Evolutionary conservation across 768 basidiomycete genomes (phyloP), one percentile per base, ranked within the genome.

Genomic region (Xerocomellus amylosporus): DNA sequence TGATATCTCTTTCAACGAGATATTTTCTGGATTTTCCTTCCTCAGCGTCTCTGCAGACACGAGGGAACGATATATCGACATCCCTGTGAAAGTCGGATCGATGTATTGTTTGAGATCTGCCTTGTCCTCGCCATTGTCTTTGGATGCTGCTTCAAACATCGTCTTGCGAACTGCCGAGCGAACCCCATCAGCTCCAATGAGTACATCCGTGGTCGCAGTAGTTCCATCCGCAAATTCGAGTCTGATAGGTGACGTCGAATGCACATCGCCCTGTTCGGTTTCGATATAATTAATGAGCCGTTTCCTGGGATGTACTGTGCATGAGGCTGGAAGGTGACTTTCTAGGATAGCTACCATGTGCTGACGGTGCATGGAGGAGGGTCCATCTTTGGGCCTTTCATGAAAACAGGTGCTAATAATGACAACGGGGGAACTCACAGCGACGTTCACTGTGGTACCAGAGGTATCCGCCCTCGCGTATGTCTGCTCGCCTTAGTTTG

Each of bases 111-210:
- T 24, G 24, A 24, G 24, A 24, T 24, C 24, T 24, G 13, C 54
- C 57, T 15, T 61, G 39, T 37, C 46, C 2, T 53, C n/a, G 1
- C 8, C 7, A 1, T 47, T 4, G 2, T 48, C 55, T 14, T 30
- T 14, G 5, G 55, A 62, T 2, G 56, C 64, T 34, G 26, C 19
- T 45, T 58, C 64, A 17, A 64, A 61, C 55, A 71, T 60, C 0
- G 49, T 54, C 24, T 56, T 64, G 31, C 70, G 71, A 19, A 65
- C 61, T 2, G 51, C 45, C 2, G 66, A 70, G 17, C 63, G 69
- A 19, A 80, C 70, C 4, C 79, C 79, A 56, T 79, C 79, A 37
- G 76, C 76, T 5, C 77, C 79, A 41, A 80, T 55, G 24, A 24
- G 24, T 24, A 24, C 24, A 24, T 24, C 24, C 2, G 24, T 24